Evolutionary conservation across 805 yeast genomes (phyloP), one percentile per base, ranked within the genome.

Genomic region (Torulaspora quercuum): DNA sequence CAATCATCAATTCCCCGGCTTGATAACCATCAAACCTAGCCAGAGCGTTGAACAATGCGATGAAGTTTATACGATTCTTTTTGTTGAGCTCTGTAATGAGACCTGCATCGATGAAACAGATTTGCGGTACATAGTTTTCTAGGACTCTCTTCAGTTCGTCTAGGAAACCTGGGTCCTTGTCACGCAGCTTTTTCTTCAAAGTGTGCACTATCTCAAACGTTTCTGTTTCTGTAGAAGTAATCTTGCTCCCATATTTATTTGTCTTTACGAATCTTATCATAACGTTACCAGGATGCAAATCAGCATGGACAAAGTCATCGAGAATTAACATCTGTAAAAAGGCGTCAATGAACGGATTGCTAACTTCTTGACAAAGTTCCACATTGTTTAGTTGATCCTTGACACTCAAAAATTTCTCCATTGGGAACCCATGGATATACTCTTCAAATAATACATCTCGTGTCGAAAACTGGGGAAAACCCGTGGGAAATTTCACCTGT

Each of bases 1-100:
- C 97, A 42, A 89, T 80, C 97, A 92, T 90, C 38, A 92, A 69
- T 55, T 88, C 94, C 7, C 99, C 99, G 0, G 96, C 97, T 42
- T 71, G 73, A 57, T 84, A 88, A 1, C 99, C 99, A 60, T 92
- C 95, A 63, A 92, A 92, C 44, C 80, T 82, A 2, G 95, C 83
- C 21, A 92, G 66, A 0, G 97, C 83, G 50, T 82, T 82, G 69
- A 92, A 92, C 38, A 92, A 68, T 29, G 86, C 96, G 22, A 92
- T 76, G 56, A 92, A 92, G 55, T 92, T 92, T 17, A 78, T 73
- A 40, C 97, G 63, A 55, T 92, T 92, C 1, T 52, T 57, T 5
- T 78, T 80, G 50, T 85, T 83, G 31, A 92, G 69, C 56, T 90
- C 97, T 0, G 97, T 92, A 3, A 92, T 89, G 19, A 92, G 68